Conservation (phyloP, 1,284 basidiomycete species). For the Ganoderma multipileum region DNA sequence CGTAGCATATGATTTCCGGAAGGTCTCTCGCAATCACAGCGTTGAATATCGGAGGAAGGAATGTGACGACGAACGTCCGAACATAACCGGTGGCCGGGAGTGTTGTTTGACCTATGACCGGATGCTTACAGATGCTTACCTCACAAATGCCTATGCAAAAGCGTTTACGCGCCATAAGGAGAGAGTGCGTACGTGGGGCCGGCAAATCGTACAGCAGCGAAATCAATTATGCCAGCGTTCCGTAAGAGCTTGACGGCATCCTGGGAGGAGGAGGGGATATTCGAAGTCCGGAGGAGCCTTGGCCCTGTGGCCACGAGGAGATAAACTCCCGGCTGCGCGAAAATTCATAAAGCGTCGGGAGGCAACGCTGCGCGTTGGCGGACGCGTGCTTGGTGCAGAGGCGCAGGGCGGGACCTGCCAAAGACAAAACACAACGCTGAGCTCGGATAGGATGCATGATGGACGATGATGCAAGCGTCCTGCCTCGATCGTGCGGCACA, state of each 20-base stretch:
- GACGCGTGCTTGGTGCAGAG: not conserved
- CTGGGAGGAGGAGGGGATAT: not conserved
- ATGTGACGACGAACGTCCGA: not conserved
- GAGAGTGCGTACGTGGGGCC: not conserved
- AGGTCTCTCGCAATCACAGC: not conserved
- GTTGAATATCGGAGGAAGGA: not conserved
- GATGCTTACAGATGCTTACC: slow-evolving; percentile 4
- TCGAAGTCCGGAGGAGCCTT: not conserved
- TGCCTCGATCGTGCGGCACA: not conserved
- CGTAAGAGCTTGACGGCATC: not conserved
- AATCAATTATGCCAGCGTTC: not conserved
- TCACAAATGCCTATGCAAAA: not conserved
- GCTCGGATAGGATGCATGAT: not conserved
- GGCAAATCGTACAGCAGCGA: not conserved
- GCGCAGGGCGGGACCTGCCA: not conserved
- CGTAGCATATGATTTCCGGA: not conserved
- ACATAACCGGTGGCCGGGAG: not conserved
- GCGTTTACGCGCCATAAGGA: not conserved
- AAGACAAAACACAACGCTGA: not conserved
- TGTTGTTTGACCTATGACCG: not conserved
- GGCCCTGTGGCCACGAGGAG: not conserved
- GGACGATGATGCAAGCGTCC: not conserved
- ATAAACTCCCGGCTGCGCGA: not conserved
- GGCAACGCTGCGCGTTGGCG: not conserved
- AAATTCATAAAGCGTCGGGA: not conserved